A percentile compares a stretch with the other conserved stretches of the same genome.
These are phyloP conservation scores for Monilinia aucupariae DNA, from an alignment of 2,329 filamentous ascomycete species.

Conservation along the genomic window DNA sequence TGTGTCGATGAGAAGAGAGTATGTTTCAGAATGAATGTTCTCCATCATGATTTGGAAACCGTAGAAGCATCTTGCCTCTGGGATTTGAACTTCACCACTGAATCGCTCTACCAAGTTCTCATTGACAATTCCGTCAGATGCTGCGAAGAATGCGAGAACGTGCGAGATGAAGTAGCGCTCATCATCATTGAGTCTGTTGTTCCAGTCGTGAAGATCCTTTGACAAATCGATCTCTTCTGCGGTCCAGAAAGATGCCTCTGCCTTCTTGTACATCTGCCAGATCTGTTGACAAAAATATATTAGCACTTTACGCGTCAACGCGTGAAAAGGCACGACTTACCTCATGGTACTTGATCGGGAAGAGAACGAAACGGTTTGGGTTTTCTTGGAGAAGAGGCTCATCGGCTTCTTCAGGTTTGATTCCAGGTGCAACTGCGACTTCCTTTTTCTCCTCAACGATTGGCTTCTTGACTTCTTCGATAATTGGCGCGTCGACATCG, in stretches of 20 bases:
- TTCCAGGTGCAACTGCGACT: constrained; percentile 43
- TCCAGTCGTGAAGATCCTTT: constrained; percentile 99
- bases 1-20: constrained; percentile 97
- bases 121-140: constrained; percentile 98
- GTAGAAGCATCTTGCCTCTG: constrained; percentile 98
- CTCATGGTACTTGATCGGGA: constrained; percentile 99
- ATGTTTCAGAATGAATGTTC: constrained; percentile 99
- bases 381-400: constrained; percentile 96
- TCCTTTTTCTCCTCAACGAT: constrained; percentile 43
- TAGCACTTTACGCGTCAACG: constrained; percentile 64
- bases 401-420: constrained; percentile 66
- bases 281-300: constrained; percentile 53
- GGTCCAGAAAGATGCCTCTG: constrained; percentile 99
- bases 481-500: constrained; percentile 46
- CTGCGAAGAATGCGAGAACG: constrained; percentile 97
- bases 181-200: constrained; percentile 93
- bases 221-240: constrained; percentile 98
- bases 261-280: constrained; percentile 99
- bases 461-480: constrained; percentile 53
- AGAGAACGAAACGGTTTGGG: constrained; percentile 90
- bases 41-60: constrained; percentile 99
- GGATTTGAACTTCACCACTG: constrained; percentile 92
- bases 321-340: constrained; percentile 52
- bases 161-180: constrained; percentile 98
- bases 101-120: constrained; percentile 99